Base-by-base conservation (phyloP, 2,329 filamentous ascomycete species). In the Apiospora rasikravindrae region DNA sequence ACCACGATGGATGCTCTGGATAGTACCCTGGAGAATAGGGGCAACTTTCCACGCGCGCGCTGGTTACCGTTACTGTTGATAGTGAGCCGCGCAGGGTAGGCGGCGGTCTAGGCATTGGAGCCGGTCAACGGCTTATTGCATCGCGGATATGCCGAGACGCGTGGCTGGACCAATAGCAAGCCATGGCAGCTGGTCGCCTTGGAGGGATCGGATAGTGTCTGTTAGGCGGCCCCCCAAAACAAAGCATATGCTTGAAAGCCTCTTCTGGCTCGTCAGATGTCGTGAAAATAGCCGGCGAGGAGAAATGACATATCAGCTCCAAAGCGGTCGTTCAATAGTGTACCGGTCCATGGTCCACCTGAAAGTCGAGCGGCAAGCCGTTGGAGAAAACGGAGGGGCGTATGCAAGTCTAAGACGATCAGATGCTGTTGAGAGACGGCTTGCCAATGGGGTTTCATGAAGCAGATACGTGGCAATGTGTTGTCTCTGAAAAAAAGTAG, bases 391-490 rank as follows among this genome's bases (percentile, higher is more conserved):
- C 19, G 57, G 33, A 19, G 57, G 22, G 57, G 57, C 19, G 19
- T 11, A 64, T 64, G 57, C 57, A n/a, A 33, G 57, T 64, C 57
- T 64, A 61, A 61, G 53, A 37, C 53, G 53, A 7, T 1, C 10
- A n/a, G 57, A 40, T n/a, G n/a, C 29, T 40, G 57, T 64, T 64
- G 57, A 40, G 33, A 13, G 29, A 40, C 16, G 57, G 10, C 10
- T n/a, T 13, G 57, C 57, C 57, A 64, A 64, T 64, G 40, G 33
- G 33, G 57, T n/a, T 37, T 33, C 1, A 40, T 40, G 10, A 10
- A 64, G 10, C 57, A 64, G 22, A 64, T 64, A 64, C 57, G 57
- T 64, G 57, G 33, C 57, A 40, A n/a, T 64, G 57, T 40, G 57
- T 14, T 61, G 53, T 61, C 53, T 61, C 33, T 61, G 26, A 37